These are phyloP conservation scores for Ottelia alismoides DNA, from an alignment of 106 monocot species.

Conservation along the genomic window DNA sequence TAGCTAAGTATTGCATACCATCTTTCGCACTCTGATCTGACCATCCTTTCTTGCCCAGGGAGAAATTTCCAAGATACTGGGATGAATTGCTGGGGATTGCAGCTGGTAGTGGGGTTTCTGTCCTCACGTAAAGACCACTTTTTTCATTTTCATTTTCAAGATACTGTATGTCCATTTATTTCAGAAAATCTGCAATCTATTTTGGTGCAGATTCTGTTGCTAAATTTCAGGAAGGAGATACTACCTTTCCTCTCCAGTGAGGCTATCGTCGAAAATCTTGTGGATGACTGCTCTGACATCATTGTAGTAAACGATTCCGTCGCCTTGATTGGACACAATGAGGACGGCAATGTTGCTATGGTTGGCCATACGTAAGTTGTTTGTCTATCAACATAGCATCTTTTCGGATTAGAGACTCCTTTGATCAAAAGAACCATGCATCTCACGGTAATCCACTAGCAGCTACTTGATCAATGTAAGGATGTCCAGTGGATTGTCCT, in stretches of 20 bases:
- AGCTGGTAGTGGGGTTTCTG: slow-evolving; percentile 17
- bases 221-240: slow-evolving; percentile 85
- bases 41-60: slow-evolving; percentile 5
- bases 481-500: slow-evolving; percentile 33
- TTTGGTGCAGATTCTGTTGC: slow-evolving; percentile 39
- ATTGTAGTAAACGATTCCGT: slow-evolving; percentile 39
- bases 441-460: no score
- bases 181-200: neutral
- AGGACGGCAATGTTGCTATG: slow-evolving; percentile 73
- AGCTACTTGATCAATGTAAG: slow-evolving; percentile 56
- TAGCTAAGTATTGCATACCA: neutral
- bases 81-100: slow-evolving; percentile 25
- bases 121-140: slow-evolving; percentile 10
- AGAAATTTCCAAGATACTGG: slow-evolving; percentile 23
- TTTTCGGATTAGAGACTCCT: no score
- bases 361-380: slow-evolving; percentile 70
- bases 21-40: neutral
- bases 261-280: neutral
- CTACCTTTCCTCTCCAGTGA: slow-evolving; percentile 33
- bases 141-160: neutral
- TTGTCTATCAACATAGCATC: no score
- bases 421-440: no score
- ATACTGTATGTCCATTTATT: neutral
- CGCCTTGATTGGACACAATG: slow-evolving; percentile 75
- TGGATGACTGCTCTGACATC: slow-evolving; percentile 61